A percentile compares a stretch with the other conserved stretches of the same genome.
Evolutionary conservation across 176 grass and related monocot genomes (phyloP).

Genomic region (Musa itinerans): DNA sequence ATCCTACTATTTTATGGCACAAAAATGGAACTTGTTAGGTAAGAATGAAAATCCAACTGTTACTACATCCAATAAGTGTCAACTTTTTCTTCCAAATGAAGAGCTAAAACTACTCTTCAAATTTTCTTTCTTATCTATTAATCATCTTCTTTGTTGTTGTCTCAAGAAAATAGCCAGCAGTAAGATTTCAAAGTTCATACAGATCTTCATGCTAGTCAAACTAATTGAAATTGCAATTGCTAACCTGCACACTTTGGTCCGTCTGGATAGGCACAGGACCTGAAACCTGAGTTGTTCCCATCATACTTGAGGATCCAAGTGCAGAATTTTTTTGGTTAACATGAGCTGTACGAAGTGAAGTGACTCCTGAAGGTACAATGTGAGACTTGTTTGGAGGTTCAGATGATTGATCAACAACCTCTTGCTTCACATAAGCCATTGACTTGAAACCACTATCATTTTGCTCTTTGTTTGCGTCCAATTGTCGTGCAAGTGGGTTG

Average conservation of each 20-base stretch:
- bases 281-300: conserved; percentile 34
- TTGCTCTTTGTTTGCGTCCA: conserved; percentile 46
- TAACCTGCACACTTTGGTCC: conserved; percentile 59
- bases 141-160: not conserved
- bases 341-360: conserved; percentile 38
- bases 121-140: not conserved
- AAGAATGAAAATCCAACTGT: not conserved
- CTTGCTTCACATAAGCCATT: conserved; percentile 46
- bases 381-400: conserved; percentile 26
- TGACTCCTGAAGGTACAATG: not conserved
- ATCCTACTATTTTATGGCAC: not conserved
- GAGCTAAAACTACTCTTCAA: not conserved
- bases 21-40: not conserved
- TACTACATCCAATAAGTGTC: not conserved
- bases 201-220: not conserved
- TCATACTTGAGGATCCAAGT: conserved; percentile 22
- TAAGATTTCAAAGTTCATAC: not conserved
- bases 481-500: conserved; percentile 37
- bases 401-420: conserved; percentile 31
- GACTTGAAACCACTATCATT: conserved; percentile 34
- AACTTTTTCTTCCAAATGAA: not conserved
- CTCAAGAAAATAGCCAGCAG: not conserved
- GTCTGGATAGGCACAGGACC: conserved; percentile 30
- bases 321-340: conserved; percentile 44
- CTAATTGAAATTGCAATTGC: not conserved